These are phyloP conservation scores for Paxillus involutus DNA, from an alignment of 768 basidiomycete genomes.

Conservation along the genomic window DNA sequence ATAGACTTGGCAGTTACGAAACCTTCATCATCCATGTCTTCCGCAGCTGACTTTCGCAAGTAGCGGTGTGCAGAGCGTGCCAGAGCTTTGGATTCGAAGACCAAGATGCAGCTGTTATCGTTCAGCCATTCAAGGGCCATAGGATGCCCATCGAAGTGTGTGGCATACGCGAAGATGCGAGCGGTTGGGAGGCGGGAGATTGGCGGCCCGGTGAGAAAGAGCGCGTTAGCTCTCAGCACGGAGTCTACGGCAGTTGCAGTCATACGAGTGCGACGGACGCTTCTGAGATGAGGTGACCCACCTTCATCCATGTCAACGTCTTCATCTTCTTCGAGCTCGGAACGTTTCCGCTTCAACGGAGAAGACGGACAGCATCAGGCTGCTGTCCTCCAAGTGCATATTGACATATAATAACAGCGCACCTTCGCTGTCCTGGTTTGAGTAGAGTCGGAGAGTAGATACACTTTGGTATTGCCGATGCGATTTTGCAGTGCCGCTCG, in stretches of 20 bases:
- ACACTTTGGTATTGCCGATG: conserved; percentile 76
- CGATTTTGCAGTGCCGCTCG: conserved; percentile 52
- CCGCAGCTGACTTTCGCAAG: conserved; percentile 51
- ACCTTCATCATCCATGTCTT: conserved; percentile 54
- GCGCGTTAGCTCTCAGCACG: conserved; percentile 58
- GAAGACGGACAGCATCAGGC: conserved; percentile 44
- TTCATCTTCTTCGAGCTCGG: conserved; percentile 36
- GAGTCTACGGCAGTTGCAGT: conserved; percentile 36
- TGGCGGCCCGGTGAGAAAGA: conserved; percentile 71
- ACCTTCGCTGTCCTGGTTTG: conserved; percentile 69
- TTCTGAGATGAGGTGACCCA: conserved; percentile 22
- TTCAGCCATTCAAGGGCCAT: conserved; percentile 85
- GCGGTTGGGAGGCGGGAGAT: conserved; percentile 75
- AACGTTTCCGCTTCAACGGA: conserved; percentile 47
- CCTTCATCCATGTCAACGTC: conserved; percentile 36
- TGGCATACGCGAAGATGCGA: conserved; percentile 79
- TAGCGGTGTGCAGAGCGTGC: conserved; percentile 52
- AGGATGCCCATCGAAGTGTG: conserved; percentile 72
- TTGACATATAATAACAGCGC: conserved; percentile 47
- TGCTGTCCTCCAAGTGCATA: conserved; percentile 34
- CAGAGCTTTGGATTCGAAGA: conserved; percentile 57
- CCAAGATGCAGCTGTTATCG: conserved; percentile 78
- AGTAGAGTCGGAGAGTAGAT: conserved; percentile 70
- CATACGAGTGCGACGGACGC: neutral
- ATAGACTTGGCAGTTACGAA: conserved; percentile 66